Evolutionary conservation across 2,329 filamentous ascomycete genomes (phyloP), one percentile per base, ranked within the genome.

Genomic region (Calonectria hongkongensis): DNA sequence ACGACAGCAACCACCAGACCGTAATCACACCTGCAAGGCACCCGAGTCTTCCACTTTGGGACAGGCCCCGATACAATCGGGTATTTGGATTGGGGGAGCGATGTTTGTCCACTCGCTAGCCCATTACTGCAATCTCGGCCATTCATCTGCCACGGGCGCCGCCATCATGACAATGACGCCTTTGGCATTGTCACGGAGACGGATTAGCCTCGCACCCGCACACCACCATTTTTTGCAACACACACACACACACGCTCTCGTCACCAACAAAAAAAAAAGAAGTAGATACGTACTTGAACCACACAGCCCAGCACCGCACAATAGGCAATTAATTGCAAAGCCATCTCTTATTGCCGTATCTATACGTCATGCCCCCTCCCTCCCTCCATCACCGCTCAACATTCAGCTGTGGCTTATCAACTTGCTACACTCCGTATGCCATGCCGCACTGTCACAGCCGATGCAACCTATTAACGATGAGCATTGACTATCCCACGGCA

Each of bases 1-100:
- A 68, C 68, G 64, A 56, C 68, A 68, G 50, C 70, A 45, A 65
- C 56, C 45, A 56, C 54, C 54, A 60, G 33, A n/a, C 70, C 64
- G 66, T 47, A 48, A 64, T n/a, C 64, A 68, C 21, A 72, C 28
- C 69, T 72, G 68, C 72, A 73, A 73, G 72, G 72, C 65, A 73
- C 72, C 64, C 71, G 70, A 70, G 33, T 50, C 66, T 69, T 66
- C 66, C 60, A 66, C 28, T 72, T 69, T 69, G 41, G 66, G 66
- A 25, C 60, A 64, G 25, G 47, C 43, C 21, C 70, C 51, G 66
- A 33, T 30, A 43, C 50, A 62, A 70, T 70, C 51, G 62, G 58
- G 36, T 48, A 27, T 48, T 51, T 41, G 48, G 66, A 58, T 72
- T 67, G 63, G 48, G 45, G 56, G 47, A 48, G 25, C 54, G 36